These are phyloP conservation scores for Saccharata proteae DNA, from an alignment of 2,329 filamentous ascomycete species.

Conservation along the genomic window DNA sequence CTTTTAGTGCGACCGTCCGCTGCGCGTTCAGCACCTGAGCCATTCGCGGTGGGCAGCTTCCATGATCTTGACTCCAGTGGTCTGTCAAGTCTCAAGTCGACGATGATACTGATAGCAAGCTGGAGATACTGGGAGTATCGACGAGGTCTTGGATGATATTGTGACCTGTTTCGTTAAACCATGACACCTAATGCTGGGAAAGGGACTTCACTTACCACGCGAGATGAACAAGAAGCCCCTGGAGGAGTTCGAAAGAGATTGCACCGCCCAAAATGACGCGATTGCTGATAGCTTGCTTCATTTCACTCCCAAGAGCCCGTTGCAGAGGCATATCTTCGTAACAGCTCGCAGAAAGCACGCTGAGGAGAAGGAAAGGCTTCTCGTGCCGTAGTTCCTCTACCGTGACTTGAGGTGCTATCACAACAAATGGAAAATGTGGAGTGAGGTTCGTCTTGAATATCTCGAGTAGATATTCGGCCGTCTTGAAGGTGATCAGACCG, in stretches of 20 bases:
- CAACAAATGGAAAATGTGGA: constrained; percentile 15
- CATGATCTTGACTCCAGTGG: not conserved
- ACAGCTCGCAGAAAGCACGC: constrained; percentile 19
- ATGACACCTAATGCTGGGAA: not conserved
- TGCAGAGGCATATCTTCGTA: constrained; percentile 16
- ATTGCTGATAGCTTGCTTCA: constrained; percentile 18
- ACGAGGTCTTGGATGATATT: constrained; percentile 19
- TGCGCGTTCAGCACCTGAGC: too few relatives aligned
- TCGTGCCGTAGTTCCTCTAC: constrained; percentile 11
- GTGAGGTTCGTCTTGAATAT: constrained; percentile 1
- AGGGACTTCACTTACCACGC: constrained; percentile 18
- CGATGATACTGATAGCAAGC: constrained; percentile 19
- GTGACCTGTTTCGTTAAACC: constrained; percentile 14
- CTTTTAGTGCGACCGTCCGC: constrained; percentile 1
- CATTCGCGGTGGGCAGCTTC: too few relatives aligned
- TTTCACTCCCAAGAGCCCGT: constrained; percentile 15
- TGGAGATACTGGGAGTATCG: constrained; percentile 20
- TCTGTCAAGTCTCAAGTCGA: constrained; percentile 19
- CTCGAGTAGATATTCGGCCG: constrained; percentile 1
- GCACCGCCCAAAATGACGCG: constrained; percentile 20
- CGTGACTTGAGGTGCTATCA: constrained; percentile 10
- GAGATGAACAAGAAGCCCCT: constrained; percentile 25
- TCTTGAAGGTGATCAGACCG: not conserved
- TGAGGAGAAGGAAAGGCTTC: constrained; percentile 24
- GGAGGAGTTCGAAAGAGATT: constrained; percentile 27